Percentiles rank a stretch among this genome's conserved stretches.
phyloP scores from a whole-genome alignment of 2,329 filamentous ascomycete genomes.

The Ascochyta clinopodiicola region DNA sequence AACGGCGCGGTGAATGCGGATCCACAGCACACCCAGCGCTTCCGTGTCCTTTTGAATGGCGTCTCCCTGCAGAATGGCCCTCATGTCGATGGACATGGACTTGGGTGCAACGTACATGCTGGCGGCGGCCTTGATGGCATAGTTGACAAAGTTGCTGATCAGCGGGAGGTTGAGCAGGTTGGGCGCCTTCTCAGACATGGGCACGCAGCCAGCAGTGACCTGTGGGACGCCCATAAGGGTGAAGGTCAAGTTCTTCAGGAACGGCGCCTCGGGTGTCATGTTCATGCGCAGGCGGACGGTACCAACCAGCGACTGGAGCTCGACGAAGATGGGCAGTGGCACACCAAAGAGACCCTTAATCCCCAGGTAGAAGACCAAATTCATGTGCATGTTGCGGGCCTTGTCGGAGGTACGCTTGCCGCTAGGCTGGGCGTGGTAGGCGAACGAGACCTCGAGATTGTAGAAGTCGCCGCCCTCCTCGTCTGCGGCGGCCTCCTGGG shows the following conservation, averaged over 20 bases:
- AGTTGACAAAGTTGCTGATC: slow-evolving; percentile 97
- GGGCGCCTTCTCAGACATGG: slow-evolving; percentile 88
- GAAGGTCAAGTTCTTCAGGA: slow-evolving; percentile 88
- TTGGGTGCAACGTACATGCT: slow-evolving; percentile 93
- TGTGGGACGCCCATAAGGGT: slow-evolving; percentile 94
- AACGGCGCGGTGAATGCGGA: slow-evolving; percentile 86
- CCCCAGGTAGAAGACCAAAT: slow-evolving; percentile 91
- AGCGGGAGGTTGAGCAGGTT: slow-evolving; percentile 91
- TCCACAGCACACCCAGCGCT: slow-evolving; percentile 87
- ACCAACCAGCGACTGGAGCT: slow-evolving; percentile 87
- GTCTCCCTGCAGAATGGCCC: slow-evolving; percentile 89
- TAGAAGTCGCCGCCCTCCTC: slow-evolving; percentile 93
- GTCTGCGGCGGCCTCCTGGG: slow-evolving; percentile 84
- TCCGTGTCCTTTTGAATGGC: slow-evolving; percentile 88
- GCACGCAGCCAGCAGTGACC: slow-evolving; percentile 85
- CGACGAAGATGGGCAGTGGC: slow-evolving; percentile 85
- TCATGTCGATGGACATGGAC: slow-evolving; percentile 88
- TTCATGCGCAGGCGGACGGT: slow-evolving; percentile 84
- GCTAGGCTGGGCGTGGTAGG: slow-evolving; percentile 85
- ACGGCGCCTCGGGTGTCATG: slow-evolving; percentile 88
- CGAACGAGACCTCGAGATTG: slow-evolving; percentile 88
- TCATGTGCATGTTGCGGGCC: slow-evolving; percentile 96
- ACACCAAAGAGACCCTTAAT: slow-evolving; percentile 88
- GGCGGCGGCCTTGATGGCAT: slow-evolving; percentile 84
- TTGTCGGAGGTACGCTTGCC: slow-evolving; percentile 75